Conservation (phyloP, 2,329 filamentous ascomycete species). For the Rhytidhysteron rufulum region DNA sequence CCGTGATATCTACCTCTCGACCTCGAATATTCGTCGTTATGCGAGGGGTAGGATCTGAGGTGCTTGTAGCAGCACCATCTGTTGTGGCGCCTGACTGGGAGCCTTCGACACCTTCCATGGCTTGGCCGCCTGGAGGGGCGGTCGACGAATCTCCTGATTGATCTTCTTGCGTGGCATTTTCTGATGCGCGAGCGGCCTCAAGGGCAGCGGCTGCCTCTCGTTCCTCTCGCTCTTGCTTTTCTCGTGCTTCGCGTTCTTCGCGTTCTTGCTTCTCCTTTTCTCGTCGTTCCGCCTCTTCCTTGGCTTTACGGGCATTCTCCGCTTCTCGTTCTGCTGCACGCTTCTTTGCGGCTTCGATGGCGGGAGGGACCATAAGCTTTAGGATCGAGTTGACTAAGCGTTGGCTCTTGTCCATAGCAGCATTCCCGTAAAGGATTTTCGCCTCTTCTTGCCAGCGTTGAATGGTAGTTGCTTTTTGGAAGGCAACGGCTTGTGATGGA, state of each 20-base stretch:
- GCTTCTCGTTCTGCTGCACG: conserved; percentile 69
- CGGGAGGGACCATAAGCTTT: conserved; percentile 73
- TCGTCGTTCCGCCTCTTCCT: conserved; percentile 60
- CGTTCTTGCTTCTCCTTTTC: conserved; percentile 59
- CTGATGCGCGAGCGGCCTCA: conserved; percentile 30
- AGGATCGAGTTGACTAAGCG: conserved; percentile 67
- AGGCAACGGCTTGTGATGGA: conserved; percentile 71
- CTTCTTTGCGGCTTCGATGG: conserved; percentile 76
- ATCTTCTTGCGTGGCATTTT: conserved; percentile 19
- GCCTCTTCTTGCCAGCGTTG: conserved; percentile 87
- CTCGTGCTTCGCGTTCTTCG: conserved; percentile 51
- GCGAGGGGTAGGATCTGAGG: conserved; percentile 43
- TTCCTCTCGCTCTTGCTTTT: conserved; percentile 48
- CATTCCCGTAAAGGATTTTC: conserved; percentile 73
- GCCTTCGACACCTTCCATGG: conserved; percentile 76
- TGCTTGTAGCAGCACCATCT: conserved; percentile 29
- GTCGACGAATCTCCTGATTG: conserved; percentile 30
- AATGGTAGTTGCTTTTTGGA: conserved; percentile 67
- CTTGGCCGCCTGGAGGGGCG: conserved; percentile 40
- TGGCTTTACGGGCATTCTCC: conserved; percentile 61
- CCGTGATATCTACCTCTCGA: conserved; percentile 86
- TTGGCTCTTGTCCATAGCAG: conserved; percentile 64
- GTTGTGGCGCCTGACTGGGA: conserved; percentile 36
- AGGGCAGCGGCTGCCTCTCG: conserved; percentile 44
- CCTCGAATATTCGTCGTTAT: conserved; percentile 82